These are phyloP conservation scores for Royoungia palumana DNA, from an alignment of 768 basidiomycete species.

Conservation along the genomic window DNA sequence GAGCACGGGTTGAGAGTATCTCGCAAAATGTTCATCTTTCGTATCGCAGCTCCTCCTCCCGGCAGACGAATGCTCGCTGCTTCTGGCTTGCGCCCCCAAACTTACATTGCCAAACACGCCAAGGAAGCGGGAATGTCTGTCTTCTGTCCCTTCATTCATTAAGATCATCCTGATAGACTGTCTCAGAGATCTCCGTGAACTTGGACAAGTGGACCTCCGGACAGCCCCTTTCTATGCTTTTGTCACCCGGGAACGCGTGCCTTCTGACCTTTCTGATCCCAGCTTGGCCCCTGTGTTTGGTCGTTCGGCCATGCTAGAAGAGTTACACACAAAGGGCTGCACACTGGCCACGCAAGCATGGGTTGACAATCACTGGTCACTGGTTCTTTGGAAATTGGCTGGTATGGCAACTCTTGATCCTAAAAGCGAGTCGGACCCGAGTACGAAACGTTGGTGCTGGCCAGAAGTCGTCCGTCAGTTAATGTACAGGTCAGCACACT, in stretches of 20 bases:
- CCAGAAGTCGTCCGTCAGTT: slow-evolving; percentile 78
- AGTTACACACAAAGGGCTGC: slow-evolving; percentile 59
- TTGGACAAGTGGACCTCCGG: slow-evolving; percentile 52
- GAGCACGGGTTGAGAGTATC: slow-evolving; percentile 15
- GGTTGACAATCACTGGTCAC: slow-evolving; percentile 89
- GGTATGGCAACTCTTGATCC: slow-evolving; percentile 79
- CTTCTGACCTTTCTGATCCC: slow-evolving; percentile 15
- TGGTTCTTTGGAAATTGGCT: slow-evolving; percentile 94
- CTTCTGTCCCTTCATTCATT: background rate
- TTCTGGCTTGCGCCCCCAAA: slow-evolving; percentile 53
- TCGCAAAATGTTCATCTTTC: background rate
- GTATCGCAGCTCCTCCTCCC: slow-evolving; percentile 28
- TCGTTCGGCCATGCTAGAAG: slow-evolving; percentile 51
- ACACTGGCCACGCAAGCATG: slow-evolving; percentile 67
- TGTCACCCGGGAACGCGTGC: slow-evolving; percentile 37
- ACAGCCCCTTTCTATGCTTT: slow-evolving; percentile 62
- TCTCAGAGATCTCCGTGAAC: slow-evolving; percentile 47
- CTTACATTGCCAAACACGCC: slow-evolving; percentile 41
- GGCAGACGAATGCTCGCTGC: slow-evolving; percentile 43
- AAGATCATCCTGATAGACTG: slow-evolving; percentile 3
- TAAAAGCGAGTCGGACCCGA: slow-evolving; percentile 43
- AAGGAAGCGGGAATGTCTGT: slow-evolving; percentile 53
- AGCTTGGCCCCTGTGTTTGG: slow-evolving; percentile 37
- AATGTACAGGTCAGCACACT: slow-evolving; percentile 64
- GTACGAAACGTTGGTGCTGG: slow-evolving; percentile 74